Percentiles rank a stretch among this genome's conserved stretches.
phyloP scores from a whole-genome alignment of 2,329 filamentous ascomycete species.

The Pestalotiopsis sp. region DNA sequence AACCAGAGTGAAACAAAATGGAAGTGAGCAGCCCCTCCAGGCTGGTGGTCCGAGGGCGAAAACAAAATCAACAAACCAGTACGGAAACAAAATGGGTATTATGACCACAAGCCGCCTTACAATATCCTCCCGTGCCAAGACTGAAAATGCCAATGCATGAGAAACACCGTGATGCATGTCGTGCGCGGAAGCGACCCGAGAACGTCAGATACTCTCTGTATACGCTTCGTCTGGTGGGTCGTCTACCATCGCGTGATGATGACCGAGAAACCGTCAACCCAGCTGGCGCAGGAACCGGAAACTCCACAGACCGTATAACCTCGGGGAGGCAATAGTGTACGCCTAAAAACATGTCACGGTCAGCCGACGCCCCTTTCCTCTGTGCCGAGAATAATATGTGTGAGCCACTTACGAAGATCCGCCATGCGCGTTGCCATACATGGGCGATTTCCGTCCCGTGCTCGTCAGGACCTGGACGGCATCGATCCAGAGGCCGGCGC shows the following conservation, averaged over 20 bases:
- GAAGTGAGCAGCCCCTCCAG: background rate
- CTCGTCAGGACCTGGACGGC: constrained; percentile 90
- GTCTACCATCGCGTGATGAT: constrained; percentile 70
- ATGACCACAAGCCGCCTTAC: background rate
- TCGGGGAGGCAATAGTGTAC: constrained; percentile 84
- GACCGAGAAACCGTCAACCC: constrained; percentile 85
- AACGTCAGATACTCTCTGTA: background rate
- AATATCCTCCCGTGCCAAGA: background rate
- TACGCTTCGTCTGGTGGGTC: background rate
- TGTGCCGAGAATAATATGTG: background rate
- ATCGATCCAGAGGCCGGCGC: constrained; percentile 83
- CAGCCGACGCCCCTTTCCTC: background rate
- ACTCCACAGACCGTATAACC: constrained; percentile 90
- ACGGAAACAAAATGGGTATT: constrained; percentile 1
- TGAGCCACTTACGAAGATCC: constrained; percentile 75
- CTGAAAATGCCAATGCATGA: background rate
- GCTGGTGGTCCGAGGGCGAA: background rate
- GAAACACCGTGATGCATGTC: background rate
- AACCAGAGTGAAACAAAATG: constrained; percentile 1
- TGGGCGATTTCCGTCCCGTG: constrained; percentile 79
- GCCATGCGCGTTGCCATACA: constrained; percentile 81
- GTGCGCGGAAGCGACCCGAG: background rate
- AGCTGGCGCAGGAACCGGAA: constrained; percentile 77
- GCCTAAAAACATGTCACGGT: constrained; percentile 50
- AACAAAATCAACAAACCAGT: background rate